A percentile compares a stretch with the other conserved stretches of the same genome.
Evolutionary conservation across 2,329 filamentous ascomycete genomes (phyloP).

Genomic region (Pseudonectria buxi): DNA sequence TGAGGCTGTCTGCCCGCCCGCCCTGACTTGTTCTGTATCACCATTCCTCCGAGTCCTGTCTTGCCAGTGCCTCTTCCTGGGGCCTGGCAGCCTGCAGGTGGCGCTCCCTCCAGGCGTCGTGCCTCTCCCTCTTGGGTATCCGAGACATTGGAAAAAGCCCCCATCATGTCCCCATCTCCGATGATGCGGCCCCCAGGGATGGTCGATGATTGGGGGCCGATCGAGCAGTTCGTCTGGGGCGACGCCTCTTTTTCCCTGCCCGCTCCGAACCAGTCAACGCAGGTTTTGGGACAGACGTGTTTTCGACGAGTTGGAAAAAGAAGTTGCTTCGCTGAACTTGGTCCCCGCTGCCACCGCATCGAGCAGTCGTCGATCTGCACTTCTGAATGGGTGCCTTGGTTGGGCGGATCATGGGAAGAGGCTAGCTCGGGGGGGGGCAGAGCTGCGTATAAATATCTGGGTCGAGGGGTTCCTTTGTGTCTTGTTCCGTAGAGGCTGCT

Average conservation of each 20-base stretch:
- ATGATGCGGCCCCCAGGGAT: constrained; percentile 20
- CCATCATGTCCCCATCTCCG: constrained; percentile 7
- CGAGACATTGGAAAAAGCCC: constrained; percentile 16
- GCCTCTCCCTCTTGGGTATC: not conserved
- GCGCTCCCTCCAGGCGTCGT: too few relatives aligned
- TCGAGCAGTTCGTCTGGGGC: too few relatives aligned
- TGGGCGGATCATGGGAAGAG: not conserved
- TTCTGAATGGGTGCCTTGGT: constrained; percentile 3
- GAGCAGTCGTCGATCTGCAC: constrained; percentile 14
- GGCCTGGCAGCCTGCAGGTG: too few relatives aligned
- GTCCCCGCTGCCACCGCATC: constrained; percentile 49
- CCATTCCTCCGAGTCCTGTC: too few relatives aligned
- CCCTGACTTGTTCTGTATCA: too few relatives aligned
- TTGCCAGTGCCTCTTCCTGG: too few relatives aligned
- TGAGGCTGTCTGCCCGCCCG: too few relatives aligned
- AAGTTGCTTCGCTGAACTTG: constrained; percentile 57
- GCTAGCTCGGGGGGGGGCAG: not conserved
- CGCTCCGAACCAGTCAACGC: too few relatives aligned
- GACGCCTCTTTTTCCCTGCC: too few relatives aligned
- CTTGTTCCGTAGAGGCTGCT: too few relatives aligned
- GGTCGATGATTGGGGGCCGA: not conserved
- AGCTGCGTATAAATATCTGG: constrained; percentile 14
- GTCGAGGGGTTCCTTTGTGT: not conserved
- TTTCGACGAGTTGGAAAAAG: constrained; percentile 35
- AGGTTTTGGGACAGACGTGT: constrained; percentile 12